phyloP scores from a whole-genome alignment of 257 asterid genomes.

The Lycium barbarum region DNA sequence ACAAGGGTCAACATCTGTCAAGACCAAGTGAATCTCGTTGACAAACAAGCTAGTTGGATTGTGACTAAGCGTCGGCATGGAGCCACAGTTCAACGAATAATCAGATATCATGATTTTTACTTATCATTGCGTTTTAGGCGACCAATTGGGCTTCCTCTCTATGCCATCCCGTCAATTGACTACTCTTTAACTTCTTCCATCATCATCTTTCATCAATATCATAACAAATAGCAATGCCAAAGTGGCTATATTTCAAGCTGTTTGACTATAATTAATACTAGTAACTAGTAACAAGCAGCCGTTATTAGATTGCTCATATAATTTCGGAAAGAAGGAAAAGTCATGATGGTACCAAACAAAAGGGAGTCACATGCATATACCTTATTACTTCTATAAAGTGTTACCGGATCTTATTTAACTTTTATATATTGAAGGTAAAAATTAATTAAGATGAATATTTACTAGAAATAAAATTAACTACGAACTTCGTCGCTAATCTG shows the following conservation, averaged over 20 bases:
- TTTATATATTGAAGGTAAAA: no score
- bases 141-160: neutral
- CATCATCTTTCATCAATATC: neutral
- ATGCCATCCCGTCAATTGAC: neutral
- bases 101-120: neutral
- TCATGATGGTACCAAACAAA: neutral
- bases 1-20: slow-evolving; percentile 10
- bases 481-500: no score
- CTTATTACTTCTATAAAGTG: no score
- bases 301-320: neutral
- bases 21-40: neutral
- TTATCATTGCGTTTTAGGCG: neutral
- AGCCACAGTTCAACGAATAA: neutral
- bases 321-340: neutral
- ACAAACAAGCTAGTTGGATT: slow-evolving; percentile 1
- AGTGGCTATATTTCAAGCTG: neutral
- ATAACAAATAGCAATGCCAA: neutral
- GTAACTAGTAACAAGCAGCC: neutral
- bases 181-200: neutral
- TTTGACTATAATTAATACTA: neutral
- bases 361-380: neutral
- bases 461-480: no score
- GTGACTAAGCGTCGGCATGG: slow-evolving; percentile 24
- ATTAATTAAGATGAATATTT: neutral
- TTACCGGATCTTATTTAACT: no score